Conservation (phyloP, 129 eudicot species). For the Flaveria robusta region DNA sequence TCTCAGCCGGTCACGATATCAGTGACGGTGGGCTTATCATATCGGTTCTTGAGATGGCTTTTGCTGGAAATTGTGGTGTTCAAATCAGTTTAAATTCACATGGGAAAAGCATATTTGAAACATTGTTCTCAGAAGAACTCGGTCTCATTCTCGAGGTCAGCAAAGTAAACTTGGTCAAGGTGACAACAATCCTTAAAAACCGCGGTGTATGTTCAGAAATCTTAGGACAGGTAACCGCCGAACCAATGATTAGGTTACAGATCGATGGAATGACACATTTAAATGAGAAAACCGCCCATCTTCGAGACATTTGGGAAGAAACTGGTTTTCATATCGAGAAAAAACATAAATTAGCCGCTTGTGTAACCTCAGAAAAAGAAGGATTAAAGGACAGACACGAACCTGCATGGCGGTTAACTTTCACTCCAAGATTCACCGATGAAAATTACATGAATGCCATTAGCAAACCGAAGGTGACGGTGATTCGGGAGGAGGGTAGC, state of each 20-base stretch:
- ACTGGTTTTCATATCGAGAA: constrained; percentile 79
- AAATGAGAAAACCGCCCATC: constrained; percentile 56
- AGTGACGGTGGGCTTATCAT: constrained; percentile 94
- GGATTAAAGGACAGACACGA: constrained; percentile 68
- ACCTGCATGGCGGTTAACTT: constrained; percentile 77
- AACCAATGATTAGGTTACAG: constrained; percentile 46
- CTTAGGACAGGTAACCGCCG: constrained; percentile 60
- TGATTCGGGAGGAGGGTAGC: constrained; percentile 91
- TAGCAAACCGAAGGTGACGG: constrained; percentile 76
- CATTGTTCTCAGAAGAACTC: constrained; percentile 79
- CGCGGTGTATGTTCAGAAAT: constrained; percentile 55
- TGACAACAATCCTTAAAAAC: constrained; percentile 41
- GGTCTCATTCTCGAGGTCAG: constrained; percentile 76
- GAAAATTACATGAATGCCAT: constrained; percentile 43
- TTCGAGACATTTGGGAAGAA: constrained; percentile 90
- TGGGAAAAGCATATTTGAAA: constrained; percentile 52
- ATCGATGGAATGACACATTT: constrained; percentile 58
- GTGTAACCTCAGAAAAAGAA: constrained; percentile 68
- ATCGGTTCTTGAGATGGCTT: constrained; percentile 82
- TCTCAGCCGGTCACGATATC: constrained; percentile 89
- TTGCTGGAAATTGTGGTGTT: constrained; percentile 88
- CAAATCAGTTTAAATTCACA: constrained; percentile 49
- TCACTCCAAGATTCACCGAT: constrained; percentile 64
- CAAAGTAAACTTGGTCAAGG: constrained; percentile 49
- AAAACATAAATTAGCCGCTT: constrained; percentile 64